Base-by-base conservation (phyloP, 176 grass and related monocot genomes). In the Lolium multiflorum region DNA sequence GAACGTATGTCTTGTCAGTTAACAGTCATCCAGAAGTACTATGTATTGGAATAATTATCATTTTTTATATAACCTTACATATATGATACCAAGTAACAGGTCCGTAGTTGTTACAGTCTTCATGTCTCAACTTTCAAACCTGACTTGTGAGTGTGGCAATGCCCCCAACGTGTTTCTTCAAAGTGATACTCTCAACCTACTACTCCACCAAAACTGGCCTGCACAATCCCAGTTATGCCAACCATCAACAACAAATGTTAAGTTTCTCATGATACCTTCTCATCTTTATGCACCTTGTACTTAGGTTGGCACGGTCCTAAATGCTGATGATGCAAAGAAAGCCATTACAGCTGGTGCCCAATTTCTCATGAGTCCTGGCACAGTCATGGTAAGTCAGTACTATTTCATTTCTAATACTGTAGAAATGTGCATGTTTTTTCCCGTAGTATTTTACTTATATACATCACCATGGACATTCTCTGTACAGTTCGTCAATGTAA, bases 281-380 rank as follows among this genome's bases (percentile, higher is more conserved):
- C 1, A 0, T 77, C 47, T 84, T 69, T 60, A 7, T 62, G 13
- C 58, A 38, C 64, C 11, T 55, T 60, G 41, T 16, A 20, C 38
- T 82, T 77, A 98, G 95, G 89, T 93, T 76, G 95, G 95, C 31
- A 98, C 89, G 0, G 91, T 98, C 74, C 87, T 98, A 71, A 93
- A 83, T 87, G 63, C 66, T 48, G 81, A 89, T 60, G 93, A 98
- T 92, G 95, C 95, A 82, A 95, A 81, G 85, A 90, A 93, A 89
- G 93, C 91, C 4, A 83, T 86, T 52, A 48, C 54, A 73, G 93
- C 89, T 57, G 93, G 95, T 65, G 95, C 91, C 35, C 92, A 93
- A 26, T 98, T 98, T 92, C 89, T 98, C 54, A 93, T 91, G 95
- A 95, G 93, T 84, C 95, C 95, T 89, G 90, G 91, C 35, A 95